Percentiles rank a stretch among this genome's conserved stretches.
Evolutionary conservation across 495 filamentous ascomycete genomes (phyloP).

Genomic region (Tricharina praecox): DNA sequence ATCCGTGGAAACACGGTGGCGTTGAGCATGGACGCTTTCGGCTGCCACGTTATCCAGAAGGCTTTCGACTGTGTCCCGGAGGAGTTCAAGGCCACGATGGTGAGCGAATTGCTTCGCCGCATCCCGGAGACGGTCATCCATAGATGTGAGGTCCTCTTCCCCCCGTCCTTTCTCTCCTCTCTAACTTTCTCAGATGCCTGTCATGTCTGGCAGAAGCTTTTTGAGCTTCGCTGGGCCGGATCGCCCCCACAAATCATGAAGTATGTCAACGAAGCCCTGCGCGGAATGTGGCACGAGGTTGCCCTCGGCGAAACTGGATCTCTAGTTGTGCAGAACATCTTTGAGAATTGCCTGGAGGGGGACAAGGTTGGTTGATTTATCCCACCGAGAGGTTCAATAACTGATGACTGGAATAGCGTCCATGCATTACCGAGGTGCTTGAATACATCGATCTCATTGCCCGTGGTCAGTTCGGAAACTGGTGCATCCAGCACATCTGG

Average conservation of each 20-base stretch:
- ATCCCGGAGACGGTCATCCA: slow-evolving; percentile 98
- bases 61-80: slow-evolving; percentile 95
- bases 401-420: too few species aligned
- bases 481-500: slow-evolving; percentile 99
- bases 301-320: slow-evolving; percentile 93
- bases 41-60: slow-evolving; percentile 96
- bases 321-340: slow-evolving; percentile 96
- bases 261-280: slow-evolving; percentile 87
- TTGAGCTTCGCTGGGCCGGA: slow-evolving; percentile 86
- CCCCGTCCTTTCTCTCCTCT: neutral
- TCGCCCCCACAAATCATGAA: slow-evolving; percentile 96
- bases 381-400: too few species aligned
- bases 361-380: slow-evolving; percentile 65
- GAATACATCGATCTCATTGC: slow-evolving; percentile 86
- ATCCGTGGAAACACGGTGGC: slow-evolving; percentile 89
- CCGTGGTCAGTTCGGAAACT: slow-evolving; percentile 98
- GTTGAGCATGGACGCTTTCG: slow-evolving; percentile 95
- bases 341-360: slow-evolving; percentile 96
- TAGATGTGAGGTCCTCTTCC: slow-evolving; percentile 35
- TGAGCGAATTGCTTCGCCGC: slow-evolving; percentile 82
- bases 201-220: slow-evolving; percentile 99
- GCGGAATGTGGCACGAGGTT: slow-evolving; percentile 98
- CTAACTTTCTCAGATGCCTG: slow-evolving; percentile 46
- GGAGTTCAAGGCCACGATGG: slow-evolving; percentile 95
- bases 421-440: slow-evolving; percentile 90